Percentiles rank a stretch among this genome's conserved stretches.
Conservation (phyloP, 805 yeast species). For the Candida vartiovaarae region DNA sequence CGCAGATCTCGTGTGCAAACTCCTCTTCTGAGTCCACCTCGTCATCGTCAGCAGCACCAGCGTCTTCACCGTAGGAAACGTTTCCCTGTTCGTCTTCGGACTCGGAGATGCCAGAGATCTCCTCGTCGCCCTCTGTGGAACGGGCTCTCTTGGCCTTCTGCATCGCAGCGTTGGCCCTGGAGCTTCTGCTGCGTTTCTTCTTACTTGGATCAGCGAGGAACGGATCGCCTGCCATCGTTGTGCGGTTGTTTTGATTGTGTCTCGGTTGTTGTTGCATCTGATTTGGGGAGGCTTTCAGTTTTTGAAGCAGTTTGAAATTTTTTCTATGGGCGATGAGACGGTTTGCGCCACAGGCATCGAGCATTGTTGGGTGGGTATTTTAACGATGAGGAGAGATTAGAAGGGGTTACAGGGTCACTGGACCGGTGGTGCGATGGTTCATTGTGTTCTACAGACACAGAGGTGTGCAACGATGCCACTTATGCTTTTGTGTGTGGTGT, state of each 20-base stretch:
- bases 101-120: constrained; percentile 44
- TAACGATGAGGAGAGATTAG: too few relatives aligned
- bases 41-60: constrained; percentile 29
- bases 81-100: constrained; percentile 42
- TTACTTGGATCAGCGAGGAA: constrained; percentile 55
- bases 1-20: constrained; percentile 66
- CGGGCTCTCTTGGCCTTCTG: neutral
- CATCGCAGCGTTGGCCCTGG: constrained; percentile 4
- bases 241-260: neutral
- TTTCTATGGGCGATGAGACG: constrained; percentile 1
- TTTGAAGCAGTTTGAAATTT: neutral
- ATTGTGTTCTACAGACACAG: neutral
- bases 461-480: neutral
- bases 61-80: constrained; percentile 26
- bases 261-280: neutral
- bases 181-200: constrained; percentile 13
- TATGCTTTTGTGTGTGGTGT: too few relatives aligned
- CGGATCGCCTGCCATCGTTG: constrained; percentile 49
- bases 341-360: neutral
- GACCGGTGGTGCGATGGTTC: too few relatives aligned
- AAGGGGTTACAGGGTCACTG: too few relatives aligned
- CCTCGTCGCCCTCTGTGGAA: constrained; percentile 35
- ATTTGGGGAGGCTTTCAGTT: neutral
- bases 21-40: constrained; percentile 62
- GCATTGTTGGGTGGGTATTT: too few relatives aligned